Evolutionary conservation across 495 filamentous ascomycete species (phyloP).

Genomic region (Penicillium samsonianum): DNA sequence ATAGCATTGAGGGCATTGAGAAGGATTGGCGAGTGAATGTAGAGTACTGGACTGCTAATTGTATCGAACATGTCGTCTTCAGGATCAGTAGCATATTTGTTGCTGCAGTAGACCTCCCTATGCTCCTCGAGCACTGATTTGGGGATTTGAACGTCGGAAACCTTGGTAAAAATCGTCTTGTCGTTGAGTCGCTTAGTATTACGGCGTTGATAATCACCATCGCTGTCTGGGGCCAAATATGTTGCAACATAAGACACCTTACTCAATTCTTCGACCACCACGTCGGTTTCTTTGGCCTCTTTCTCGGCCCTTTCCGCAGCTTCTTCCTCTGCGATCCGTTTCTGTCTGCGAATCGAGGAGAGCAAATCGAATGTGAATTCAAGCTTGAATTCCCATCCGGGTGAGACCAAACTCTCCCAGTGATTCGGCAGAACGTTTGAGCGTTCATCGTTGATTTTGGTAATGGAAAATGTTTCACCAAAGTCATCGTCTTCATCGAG

Average conservation of each 20-base stretch:
- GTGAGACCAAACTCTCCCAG: slow-evolving; percentile 1
- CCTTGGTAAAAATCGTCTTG: background rate
- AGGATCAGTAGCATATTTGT: background rate
- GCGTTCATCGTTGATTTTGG: background rate
- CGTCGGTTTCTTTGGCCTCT: background rate
- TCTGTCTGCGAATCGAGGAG: background rate
- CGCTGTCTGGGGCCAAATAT: background rate
- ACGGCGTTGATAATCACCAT: background rate
- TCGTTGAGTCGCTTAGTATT: background rate
- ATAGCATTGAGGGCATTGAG: background rate
- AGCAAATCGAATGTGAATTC: background rate
- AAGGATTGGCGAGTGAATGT: background rate
- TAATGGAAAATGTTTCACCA: background rate
- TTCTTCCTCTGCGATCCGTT: too few relatives aligned
- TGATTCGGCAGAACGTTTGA: background rate
- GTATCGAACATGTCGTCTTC: background rate
- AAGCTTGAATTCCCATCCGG: background rate
- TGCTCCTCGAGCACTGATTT: background rate
- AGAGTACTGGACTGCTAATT: background rate
- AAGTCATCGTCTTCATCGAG: background rate
- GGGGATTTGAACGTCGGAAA: background rate
- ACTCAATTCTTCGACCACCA: background rate
- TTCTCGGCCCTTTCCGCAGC: background rate
- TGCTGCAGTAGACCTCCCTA: background rate
- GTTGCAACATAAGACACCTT: background rate